Base-by-base conservation (phyloP, 2,329 filamentous ascomycete genomes). In the Ramularia collo-cygni region DNA sequence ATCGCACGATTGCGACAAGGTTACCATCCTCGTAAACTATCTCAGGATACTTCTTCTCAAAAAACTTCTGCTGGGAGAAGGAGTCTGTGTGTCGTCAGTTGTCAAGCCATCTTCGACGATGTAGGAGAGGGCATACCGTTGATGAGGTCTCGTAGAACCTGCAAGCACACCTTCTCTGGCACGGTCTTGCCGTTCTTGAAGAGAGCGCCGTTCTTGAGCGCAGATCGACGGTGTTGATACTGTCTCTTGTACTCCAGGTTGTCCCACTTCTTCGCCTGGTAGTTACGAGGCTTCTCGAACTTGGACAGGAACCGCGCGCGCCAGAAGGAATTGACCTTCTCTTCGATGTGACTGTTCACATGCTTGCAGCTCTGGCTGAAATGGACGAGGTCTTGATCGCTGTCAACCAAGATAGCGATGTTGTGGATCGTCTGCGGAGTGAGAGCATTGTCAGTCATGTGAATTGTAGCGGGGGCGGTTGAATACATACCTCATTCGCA, bases 321-420 rank as follows among this genome's bases (percentile, higher is more conserved):
- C 72, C 72, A 76, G 51, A 74, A 69, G 5, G 63, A 66, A 16
- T 48, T 40, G 8, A 59, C 49, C 29, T 65, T 61, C 4, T 56
- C 60, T 19, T 68, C 60, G 38, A 74, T 54, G 5, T 67, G 62
- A 46, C 60, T 38, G 24, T 59, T 53, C 0, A 66, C 65, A 3
- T 47, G 50, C 6, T 50, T 55, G 56, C 71, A 74, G 14, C 66
- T 48, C 1, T 51, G 40, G 5, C 60, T 54, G 50, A 67, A 74
- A 37, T 47, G 59, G 16, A 53, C 50, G 10, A 76, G 51, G 44
- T 75, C 70, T 13, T 52, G 48, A 50, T 75, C 70, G 5, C 43
- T 42, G 1, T 62, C 56, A 14, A 72, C 51, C 12, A 56, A 38
- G 37, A 51, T 38, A 12, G 58, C 65, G 13, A 71, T 67, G 24